A percentile compares a stretch with the other conserved stretches of the same genome.
phyloP scores from a whole-genome alignment of 495 filamentous ascomycete species.

The Penicillium antarcticum region DNA sequence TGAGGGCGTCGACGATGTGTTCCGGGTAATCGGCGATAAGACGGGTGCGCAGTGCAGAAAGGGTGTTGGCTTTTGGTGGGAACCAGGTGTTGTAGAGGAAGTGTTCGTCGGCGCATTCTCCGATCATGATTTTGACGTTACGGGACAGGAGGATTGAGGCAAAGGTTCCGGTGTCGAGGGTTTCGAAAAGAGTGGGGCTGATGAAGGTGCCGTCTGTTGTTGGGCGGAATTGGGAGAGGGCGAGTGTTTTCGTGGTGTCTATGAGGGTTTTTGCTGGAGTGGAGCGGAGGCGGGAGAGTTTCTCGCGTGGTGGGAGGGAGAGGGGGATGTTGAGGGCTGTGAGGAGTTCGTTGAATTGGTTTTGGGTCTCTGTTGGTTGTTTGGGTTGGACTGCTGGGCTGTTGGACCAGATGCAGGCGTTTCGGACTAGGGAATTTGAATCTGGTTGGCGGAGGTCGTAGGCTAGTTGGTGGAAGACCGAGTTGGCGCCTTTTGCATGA shows the following conservation, averaged over 20 bases:
- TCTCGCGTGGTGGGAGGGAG: constrained; percentile 34
- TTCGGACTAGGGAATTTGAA: constrained; percentile 37
- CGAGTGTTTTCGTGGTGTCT: constrained; percentile 32
- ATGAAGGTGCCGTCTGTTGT: constrained; percentile 50
- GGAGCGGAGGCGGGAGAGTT: constrained; percentile 44
- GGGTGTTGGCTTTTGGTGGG: constrained; percentile 34
- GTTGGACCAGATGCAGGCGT: constrained; percentile 54
- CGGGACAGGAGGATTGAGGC: constrained; percentile 37
- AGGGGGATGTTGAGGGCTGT: constrained; percentile 41
- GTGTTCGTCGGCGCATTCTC: constrained; percentile 55
- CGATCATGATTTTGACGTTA: constrained; percentile 48
- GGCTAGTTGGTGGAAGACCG: constrained; percentile 56
- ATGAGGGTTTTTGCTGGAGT: constrained; percentile 36
- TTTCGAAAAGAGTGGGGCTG: constrained; percentile 36
- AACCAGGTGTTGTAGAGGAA: constrained; percentile 47
- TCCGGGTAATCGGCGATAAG: constrained; percentile 53
- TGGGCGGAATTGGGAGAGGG: constrained; percentile 52
- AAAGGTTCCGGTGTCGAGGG: constrained; percentile 49
- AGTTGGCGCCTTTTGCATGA: constrained; percentile 52
- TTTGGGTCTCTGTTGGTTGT: constrained; percentile 39
- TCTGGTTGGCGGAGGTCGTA: constrained; percentile 50
- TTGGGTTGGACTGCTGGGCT: constrained; percentile 55
- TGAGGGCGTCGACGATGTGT: constrained; percentile 36
- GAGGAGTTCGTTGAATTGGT: constrained; percentile 56
- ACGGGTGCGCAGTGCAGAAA: constrained; percentile 37